phyloP scores from a whole-genome alignment of 495 filamentous ascomycete species.

The Podospora conica region DNA sequence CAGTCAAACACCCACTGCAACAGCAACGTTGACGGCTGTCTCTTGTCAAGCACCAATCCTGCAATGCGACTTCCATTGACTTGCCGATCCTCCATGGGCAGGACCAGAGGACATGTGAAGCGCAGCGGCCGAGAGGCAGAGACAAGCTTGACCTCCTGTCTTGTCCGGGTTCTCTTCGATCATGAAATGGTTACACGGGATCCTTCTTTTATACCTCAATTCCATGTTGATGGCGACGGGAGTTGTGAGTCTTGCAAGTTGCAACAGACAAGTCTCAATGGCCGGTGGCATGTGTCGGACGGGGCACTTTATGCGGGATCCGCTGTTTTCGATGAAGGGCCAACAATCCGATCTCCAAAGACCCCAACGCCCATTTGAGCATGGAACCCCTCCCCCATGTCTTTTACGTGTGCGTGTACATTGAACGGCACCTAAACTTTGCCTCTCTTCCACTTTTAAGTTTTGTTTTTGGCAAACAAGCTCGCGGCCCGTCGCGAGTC shows the following conservation, averaged over 20 bases:
- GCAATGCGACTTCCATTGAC: background rate
- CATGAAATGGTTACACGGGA: background rate
- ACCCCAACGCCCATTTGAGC: background rate
- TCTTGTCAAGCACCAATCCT: background rate
- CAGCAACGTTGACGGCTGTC: too few relatives aligned
- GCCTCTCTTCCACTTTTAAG: background rate
- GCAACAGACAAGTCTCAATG: too few relatives aligned
- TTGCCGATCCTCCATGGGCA: background rate
- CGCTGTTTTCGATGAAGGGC: background rate
- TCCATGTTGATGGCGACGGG: too few relatives aligned
- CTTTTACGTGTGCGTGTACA: background rate
- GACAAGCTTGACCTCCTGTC: background rate
- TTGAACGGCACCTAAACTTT: background rate
- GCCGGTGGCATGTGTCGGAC: background rate
- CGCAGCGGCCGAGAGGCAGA: background rate
- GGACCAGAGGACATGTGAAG: background rate
- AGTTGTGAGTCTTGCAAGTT: background rate
- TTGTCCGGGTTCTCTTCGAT: background rate
- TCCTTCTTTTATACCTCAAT: background rate
- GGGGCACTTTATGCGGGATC: background rate
- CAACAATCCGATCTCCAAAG: background rate
- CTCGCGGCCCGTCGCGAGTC: background rate
- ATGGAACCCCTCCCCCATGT: background rate
- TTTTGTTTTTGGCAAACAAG: background rate
- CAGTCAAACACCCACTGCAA: too few relatives aligned